A percentile compares a stretch with the other conserved stretches of the same genome.
phyloP scores from a whole-genome alignment of 257 asterid genomes.

The Echites panduratus region DNA sequence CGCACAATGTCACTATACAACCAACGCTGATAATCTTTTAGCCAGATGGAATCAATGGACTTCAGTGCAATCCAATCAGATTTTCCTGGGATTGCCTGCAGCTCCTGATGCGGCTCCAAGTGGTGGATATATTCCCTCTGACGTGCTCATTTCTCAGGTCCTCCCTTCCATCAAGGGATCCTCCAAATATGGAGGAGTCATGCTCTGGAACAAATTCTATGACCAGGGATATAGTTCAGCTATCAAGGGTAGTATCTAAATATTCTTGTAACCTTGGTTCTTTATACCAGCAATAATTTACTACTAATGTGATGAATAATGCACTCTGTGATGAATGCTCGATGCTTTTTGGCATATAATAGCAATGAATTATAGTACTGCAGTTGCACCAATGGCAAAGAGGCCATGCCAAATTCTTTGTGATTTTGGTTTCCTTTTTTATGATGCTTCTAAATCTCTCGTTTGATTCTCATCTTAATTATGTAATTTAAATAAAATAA shows the following conservation, averaged over 20 bases:
- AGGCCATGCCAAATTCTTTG: too few species aligned
- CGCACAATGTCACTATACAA: conserved; percentile 29
- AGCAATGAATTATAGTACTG: too few species aligned
- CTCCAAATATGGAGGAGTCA: conserved; percentile 53
- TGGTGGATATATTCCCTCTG: conserved; percentile 40
- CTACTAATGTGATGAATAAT: too few species aligned
- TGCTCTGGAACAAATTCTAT: conserved; percentile 50
- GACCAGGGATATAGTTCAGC: conserved; percentile 46
- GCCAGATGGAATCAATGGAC: conserved; percentile 39
- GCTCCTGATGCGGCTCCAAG: conserved; percentile 31
- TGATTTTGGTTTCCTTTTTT: too few species aligned
- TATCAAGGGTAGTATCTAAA: conserved; percentile 27
- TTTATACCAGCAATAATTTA: background rate
- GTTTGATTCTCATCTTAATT: too few species aligned
- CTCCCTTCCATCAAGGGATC: conserved; percentile 42
- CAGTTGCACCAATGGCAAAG: too few species aligned
- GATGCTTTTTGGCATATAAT: too few species aligned
- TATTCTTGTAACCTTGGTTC: background rate
- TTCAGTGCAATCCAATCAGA: conserved; percentile 24
- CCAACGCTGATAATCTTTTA: conserved; percentile 21
- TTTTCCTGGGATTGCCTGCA: conserved; percentile 62
- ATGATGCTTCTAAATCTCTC: too few species aligned
- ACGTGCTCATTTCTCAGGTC: conserved; percentile 46
- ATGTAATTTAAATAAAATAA: too few species aligned
- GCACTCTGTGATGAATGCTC: background rate